phyloP scores from a whole-genome alignment of 225 moss, liverwort and hornwort species.

The Ulota crispa region DNA sequence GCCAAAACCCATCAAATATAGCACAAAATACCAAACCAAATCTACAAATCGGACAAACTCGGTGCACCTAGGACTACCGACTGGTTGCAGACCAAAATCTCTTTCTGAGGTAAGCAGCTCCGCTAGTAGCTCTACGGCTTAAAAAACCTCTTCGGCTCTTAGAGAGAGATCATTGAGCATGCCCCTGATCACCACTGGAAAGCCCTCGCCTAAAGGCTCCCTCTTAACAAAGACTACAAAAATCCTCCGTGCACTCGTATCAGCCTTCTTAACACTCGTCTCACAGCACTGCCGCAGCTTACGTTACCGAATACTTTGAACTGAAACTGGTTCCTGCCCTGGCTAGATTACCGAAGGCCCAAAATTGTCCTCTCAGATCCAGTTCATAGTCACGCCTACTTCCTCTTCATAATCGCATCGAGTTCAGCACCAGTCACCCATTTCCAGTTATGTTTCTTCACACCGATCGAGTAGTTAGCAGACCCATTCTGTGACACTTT shows the following conservation, averaged over 20 bases:
- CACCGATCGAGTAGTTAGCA: constrained; percentile 33
- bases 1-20: constrained; percentile 10
- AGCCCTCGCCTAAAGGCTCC: constrained; percentile 5
- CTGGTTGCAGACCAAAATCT: constrained; percentile 9
- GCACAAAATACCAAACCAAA: constrained; percentile 28
- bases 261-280: constrained; percentile 19
- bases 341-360: not conserved
- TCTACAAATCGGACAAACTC: constrained; percentile 27
- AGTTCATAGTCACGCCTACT: constrained; percentile 18
- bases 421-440: constrained; percentile 55
- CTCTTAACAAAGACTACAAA: constrained; percentile 29
- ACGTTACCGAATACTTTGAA: constrained; percentile 7
- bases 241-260: not conserved
- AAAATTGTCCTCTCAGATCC: constrained; percentile 29
- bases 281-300: constrained; percentile 4
- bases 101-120: not conserved
- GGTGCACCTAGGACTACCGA: constrained; percentile 5
- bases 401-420: constrained; percentile 34
- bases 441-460: constrained; percentile 55
- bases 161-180: not conserved
- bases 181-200: constrained; percentile 10
- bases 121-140: not conserved
- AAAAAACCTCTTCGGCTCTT: not conserved
- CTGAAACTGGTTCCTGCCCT: constrained; percentile 7
- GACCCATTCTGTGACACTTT: constrained; percentile 27